A percentile compares a stretch with the other conserved stretches of the same genome.
Evolutionary conservation across 2,329 filamentous ascomycete genomes (phyloP).

Genomic region (Colletotrichum siamense): DNA sequence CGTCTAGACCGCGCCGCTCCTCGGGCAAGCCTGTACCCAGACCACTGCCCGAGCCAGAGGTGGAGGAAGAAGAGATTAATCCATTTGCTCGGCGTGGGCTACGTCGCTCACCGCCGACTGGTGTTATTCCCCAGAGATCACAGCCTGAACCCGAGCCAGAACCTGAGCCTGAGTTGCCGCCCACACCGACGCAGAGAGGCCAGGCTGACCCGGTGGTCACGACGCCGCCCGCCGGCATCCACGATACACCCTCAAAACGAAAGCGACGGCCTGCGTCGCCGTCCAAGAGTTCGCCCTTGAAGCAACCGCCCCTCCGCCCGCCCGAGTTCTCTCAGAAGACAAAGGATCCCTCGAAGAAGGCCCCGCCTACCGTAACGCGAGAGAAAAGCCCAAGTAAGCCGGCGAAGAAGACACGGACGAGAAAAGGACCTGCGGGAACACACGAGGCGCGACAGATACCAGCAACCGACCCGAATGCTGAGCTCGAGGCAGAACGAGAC

Average conservation of each 20-base stretch:
- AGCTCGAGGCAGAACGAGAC: slow-evolving; percentile 59
- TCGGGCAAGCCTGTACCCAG: slow-evolving; percentile 48
- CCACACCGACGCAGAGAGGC: slow-evolving; percentile 55
- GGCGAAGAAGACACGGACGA: neutral
- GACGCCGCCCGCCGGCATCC: slow-evolving; percentile 64
- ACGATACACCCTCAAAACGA: slow-evolving; percentile 61
- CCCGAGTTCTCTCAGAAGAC: slow-evolving; percentile 12
- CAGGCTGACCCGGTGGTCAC: slow-evolving; percentile 58
- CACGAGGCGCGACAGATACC: slow-evolving; percentile 48
- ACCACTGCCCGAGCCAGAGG: slow-evolving; percentile 51
- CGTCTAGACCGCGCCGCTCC: slow-evolving; percentile 42
- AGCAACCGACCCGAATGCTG: slow-evolving; percentile 45
- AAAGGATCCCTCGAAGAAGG: slow-evolving; percentile 18
- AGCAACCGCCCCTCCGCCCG: slow-evolving; percentile 43
- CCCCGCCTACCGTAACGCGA: slow-evolving; percentile 4
- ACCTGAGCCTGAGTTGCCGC: slow-evolving; percentile 67
- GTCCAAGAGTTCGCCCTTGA: slow-evolving; percentile 55
- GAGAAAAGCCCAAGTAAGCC: neutral
- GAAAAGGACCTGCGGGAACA: slow-evolving; percentile 19
- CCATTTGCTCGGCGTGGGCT: slow-evolving; percentile 43
- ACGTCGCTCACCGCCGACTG: slow-evolving; percentile 39
- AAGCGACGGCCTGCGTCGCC: slow-evolving; percentile 42
- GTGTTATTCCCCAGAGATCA: neutral
- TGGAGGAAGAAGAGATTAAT: slow-evolving; percentile 41
- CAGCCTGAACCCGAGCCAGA: neutral